Evolutionary conservation across 345 rosid genomes (phyloP).

Genomic region (Hevea brasiliensis): DNA sequence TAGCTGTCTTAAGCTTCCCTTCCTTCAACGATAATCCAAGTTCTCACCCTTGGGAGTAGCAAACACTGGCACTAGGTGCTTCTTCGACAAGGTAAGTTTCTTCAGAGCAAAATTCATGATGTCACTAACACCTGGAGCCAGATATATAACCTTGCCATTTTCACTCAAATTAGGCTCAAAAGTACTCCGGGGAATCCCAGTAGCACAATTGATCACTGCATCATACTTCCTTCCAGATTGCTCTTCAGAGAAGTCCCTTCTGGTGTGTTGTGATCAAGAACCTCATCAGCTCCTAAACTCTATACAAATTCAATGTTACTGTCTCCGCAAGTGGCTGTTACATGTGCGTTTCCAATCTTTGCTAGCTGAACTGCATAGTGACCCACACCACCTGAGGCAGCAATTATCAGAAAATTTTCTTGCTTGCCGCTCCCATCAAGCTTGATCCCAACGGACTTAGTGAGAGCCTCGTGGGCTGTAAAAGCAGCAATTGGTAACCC

Average conservation of each 20-base stretch:
- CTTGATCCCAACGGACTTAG: constrained; percentile 56
- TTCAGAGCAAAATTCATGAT: constrained; percentile 46
- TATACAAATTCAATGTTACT: constrained; percentile 65
- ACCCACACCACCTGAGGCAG: constrained; percentile 87
- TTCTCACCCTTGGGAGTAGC: constrained; percentile 45
- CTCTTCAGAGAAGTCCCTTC: constrained; percentile 71
- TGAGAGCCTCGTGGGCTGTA: constrained; percentile 64
- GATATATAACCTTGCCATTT: constrained; percentile 61
- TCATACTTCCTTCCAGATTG: constrained; percentile 71
- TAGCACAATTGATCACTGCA: constrained; percentile 67
- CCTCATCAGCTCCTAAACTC: constrained; percentile 80
- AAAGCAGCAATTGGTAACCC: constrained; percentile 66
- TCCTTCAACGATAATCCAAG: constrained; percentile 51
- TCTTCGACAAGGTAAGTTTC: constrained; percentile 64
- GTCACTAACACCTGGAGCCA: constrained; percentile 47
- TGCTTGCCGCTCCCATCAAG: constrained; percentile 57
- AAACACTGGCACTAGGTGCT: constrained; percentile 58
- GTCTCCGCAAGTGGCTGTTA: constrained; percentile 83
- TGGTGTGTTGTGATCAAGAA: constrained; percentile 76
- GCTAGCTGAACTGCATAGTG: constrained; percentile 79
- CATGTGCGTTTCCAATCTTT: constrained; percentile 68
- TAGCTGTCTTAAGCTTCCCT: constrained; percentile 61
- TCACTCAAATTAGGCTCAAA: constrained; percentile 65
- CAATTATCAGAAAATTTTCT: constrained; percentile 62
- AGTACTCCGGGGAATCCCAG: constrained; percentile 57